A percentile compares a stretch with the other conserved stretches of the same genome.
Conservation (phyloP, 2,329 filamentous ascomycete species). For the Cladobotryum protrusum region DNA sequence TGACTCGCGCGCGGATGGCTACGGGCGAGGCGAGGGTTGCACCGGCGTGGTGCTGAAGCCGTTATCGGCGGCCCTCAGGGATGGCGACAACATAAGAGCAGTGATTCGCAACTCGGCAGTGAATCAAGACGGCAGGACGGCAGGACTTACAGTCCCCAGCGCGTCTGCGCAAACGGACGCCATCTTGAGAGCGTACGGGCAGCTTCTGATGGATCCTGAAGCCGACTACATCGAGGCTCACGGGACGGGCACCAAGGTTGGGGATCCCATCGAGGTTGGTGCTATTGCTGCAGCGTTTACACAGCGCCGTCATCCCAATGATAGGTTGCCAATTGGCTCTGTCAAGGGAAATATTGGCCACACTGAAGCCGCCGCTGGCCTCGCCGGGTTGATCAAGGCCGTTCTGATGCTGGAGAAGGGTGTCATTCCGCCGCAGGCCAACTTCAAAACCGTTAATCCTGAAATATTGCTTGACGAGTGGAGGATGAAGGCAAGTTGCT, state of each 20-base stretch:
- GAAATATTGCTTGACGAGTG: background rate
- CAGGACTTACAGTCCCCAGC: conserved; percentile 34
- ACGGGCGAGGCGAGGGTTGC: conserved; percentile 42
- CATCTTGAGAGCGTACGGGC: conserved; percentile 28
- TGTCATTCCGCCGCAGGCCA: conserved; percentile 23
- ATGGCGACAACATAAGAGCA: conserved; percentile 29
- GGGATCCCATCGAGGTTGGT: no score
- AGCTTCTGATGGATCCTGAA: conserved; percentile 24
- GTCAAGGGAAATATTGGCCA: conserved; percentile 32
- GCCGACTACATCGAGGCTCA: conserved; percentile 37
- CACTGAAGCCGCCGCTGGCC: conserved; percentile 21
- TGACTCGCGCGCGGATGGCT: conserved; percentile 40
- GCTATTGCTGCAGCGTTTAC: no score
- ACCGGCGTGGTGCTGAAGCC: conserved; percentile 38
- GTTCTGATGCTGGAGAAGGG: conserved; percentile 25
- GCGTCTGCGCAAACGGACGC: conserved; percentile 29
- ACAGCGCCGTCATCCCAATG: no score
- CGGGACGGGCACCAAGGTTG: conserved; percentile 37
- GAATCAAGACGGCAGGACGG: conserved; percentile 36
- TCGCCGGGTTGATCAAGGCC: conserved; percentile 22
- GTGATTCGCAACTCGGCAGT: conserved; percentile 32
- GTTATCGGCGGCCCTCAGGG: conserved; percentile 33
- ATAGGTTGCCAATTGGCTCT: conserved; percentile 22
- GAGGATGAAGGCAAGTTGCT: no score
- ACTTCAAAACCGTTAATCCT: conserved; percentile 23